Evolutionary conservation across 2,329 filamentous ascomycete species (phyloP), one percentile per base, ranked within the genome.

Genomic region (Fusarium tupiense): DNA sequence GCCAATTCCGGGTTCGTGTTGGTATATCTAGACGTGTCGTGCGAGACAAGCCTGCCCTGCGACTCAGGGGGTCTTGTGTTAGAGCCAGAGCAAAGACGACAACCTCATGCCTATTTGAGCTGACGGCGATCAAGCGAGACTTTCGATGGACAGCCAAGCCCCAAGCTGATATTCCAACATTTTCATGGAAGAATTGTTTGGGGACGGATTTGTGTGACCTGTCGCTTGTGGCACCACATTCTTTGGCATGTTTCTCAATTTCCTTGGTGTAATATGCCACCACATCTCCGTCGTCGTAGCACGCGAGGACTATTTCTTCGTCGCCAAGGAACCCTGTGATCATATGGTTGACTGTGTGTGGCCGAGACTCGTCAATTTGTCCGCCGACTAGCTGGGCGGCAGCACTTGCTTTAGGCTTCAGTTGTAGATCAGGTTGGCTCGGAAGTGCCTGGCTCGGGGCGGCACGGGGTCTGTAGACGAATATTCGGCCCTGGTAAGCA

Each of bases 91-190:
- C 87, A 75, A 90, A 90, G 2, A 91, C 85, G 2, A 84, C 87
- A 12, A 88, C 82, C 71, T 88, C 87, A 59, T 80, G 79, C 8
- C 87, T 89, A 80, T 99, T 99, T 1, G 93, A 91, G 76, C 93
- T 94, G 44, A 97, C 92, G 2, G 96, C 96, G 71, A 99, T 92
- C 70, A 98, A 85, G 1, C 95, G 91, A n/a, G 94, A 94, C 71
- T 91, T 85, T 70, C 90, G 88, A 81, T 98, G 96, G 17, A 98
- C 88, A 13, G 94, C 92, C 54, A 98, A 83, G 1, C 96, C 96
- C 96, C 96, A 99, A 6, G 95, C 96, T 68, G 94, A 96, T 31
- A 83, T 84, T 3, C 90, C 89, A 6, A 98, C 94, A 79, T 93
- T 95, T 43, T 93, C 89, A 67, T 91, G 89, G 65, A 98, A 93